A percentile compares a stretch with the other conserved stretches of the same genome.
These are phyloP conservation scores for Phoenix dactylifera DNA, from an alignment of 176 grass and related monocot species.

Conservation along the genomic window DNA sequence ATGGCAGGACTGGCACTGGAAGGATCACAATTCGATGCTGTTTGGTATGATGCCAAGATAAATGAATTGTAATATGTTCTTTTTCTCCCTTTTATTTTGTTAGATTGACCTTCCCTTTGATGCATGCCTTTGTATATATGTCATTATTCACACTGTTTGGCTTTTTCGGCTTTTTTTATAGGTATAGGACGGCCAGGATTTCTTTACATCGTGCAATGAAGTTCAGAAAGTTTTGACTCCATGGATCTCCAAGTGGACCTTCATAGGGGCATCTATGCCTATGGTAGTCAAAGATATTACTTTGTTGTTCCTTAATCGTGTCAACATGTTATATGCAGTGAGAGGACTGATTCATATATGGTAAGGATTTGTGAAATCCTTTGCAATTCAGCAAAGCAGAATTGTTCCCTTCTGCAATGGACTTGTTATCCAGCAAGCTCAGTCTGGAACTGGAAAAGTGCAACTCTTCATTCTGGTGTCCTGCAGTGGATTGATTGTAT, in stretches of 20 bases:
- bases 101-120: too few species aligned
- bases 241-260: background rate
- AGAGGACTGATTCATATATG: background rate
- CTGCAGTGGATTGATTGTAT: constrained; percentile 1
- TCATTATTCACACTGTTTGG: too few species aligned
- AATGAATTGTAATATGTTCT: too few species aligned
- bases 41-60: too few species aligned
- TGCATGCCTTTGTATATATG: too few species aligned
- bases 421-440: constrained; percentile 3
- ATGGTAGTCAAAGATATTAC: background rate
- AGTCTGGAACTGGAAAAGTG: constrained; percentile 1
- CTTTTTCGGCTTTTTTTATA: too few species aligned
- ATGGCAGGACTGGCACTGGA: too few species aligned
- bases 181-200: background rate
- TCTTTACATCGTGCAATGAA: background rate
- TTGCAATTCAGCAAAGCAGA: constrained; percentile 6
- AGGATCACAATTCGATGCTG: too few species aligned
- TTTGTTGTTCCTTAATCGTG: too few species aligned
- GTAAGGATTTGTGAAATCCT: background rate
- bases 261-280: constrained; percentile 6
- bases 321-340: too few species aligned
- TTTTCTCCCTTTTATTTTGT: too few species aligned
- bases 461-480: background rate
- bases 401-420: constrained; percentile 4
- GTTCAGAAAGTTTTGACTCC: background rate